These are phyloP conservation scores for Talaromyces adpressus DNA, from an alignment of 495 filamentous ascomycete species.

Conservation along the genomic window DNA sequence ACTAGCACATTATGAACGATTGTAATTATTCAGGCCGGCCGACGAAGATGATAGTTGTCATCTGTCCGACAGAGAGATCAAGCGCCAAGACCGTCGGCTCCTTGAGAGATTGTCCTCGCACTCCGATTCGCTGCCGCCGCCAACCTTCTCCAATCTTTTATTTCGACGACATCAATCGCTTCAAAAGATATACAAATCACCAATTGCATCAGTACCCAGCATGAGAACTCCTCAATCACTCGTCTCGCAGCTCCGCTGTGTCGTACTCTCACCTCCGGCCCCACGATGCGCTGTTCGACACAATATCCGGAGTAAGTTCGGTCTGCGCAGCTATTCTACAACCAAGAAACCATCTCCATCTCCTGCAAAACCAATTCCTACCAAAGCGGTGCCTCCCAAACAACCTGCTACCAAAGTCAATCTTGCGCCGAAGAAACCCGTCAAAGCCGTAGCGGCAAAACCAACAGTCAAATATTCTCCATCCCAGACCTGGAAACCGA, in stretches of 20 bases:
- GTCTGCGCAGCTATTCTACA: neutral
- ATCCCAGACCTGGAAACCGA: slow-evolving; percentile 15
- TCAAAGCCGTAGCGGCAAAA: slow-evolving; percentile 15
- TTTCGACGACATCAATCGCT: neutral
- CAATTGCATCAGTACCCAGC: neutral
- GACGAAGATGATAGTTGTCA: slow-evolving; percentile 1
- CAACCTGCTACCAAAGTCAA: slow-evolving; percentile 18
- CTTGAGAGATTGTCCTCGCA: neutral
- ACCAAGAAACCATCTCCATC: neutral
- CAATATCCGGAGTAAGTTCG: neutral
- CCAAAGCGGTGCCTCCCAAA: neutral
- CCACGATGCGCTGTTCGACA: neutral
- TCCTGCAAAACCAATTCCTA: neutral
- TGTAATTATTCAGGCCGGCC: neutral
- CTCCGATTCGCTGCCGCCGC: slow-evolving; percentile 1
- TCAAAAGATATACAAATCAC: neutral
- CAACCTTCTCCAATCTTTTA: neutral
- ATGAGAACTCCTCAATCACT: neutral
- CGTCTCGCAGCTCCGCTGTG: neutral
- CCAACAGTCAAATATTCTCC: slow-evolving; percentile 11
- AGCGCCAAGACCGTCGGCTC: neutral
- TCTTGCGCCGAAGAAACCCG: slow-evolving; percentile 10
- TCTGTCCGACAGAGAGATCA: neutral
- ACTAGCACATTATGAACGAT: neutral
- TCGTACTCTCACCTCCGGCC: neutral